Evolutionary conservation across 2,329 filamentous ascomycete species (phyloP).

Genomic region (Blastomyces percursus): DNA sequence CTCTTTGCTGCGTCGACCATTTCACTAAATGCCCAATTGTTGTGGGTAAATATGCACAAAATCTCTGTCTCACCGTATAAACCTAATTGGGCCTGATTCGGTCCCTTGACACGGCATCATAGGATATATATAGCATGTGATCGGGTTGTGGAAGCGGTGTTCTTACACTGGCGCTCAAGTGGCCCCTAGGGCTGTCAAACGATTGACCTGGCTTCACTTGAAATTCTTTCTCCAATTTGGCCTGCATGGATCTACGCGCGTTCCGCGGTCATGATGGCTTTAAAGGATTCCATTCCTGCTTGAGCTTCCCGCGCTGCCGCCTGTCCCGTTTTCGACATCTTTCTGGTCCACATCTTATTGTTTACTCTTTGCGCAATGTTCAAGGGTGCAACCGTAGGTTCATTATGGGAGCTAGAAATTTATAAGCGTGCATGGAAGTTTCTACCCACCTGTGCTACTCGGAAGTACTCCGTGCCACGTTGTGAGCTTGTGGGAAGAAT

Average conservation of each 20-base stretch:
- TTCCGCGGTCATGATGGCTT: too few relatives aligned
- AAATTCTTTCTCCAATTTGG: not conserved
- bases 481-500: not conserved
- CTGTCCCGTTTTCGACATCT: not conserved
- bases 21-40: not conserved
- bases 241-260: not conserved
- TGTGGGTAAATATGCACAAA: not conserved
- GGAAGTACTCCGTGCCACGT: slow-evolving; percentile 2
- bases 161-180: not conserved
- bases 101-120: not conserved
- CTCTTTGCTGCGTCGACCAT: not conserved
- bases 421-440: not conserved
- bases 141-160: not conserved
- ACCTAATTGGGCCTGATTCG: not conserved
- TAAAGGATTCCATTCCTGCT: not conserved
- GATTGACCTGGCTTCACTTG: too few relatives aligned
- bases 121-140: not conserved
- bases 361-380: not conserved
- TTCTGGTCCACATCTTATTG: not conserved
- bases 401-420: not conserved
- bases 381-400: not conserved
- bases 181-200: not conserved
- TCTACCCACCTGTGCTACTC: not conserved
- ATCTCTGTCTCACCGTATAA: not conserved
- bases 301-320: not conserved